Conservation (phyloP, 2,329 filamentous ascomycete species). For the Cryphonectria parasitica region DNA sequence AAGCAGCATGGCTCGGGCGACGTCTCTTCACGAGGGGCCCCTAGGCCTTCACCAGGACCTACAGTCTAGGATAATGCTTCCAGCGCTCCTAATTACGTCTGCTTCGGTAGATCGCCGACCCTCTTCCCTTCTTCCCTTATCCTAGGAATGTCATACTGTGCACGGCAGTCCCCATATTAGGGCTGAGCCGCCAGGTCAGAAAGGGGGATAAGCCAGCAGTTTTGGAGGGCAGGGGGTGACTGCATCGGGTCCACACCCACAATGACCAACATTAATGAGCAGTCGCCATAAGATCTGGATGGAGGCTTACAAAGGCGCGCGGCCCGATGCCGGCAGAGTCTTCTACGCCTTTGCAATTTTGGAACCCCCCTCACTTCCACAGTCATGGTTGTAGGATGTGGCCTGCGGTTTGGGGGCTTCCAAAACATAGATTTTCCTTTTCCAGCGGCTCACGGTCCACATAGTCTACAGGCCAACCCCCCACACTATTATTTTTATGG, state of each 20-base stretch:
- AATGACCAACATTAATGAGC: too few relatives aligned
- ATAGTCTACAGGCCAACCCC: too few relatives aligned
- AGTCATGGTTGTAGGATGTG: background rate
- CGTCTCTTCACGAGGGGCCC: too few relatives aligned
- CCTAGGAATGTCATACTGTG: too few relatives aligned
- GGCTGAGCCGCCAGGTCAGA: too few relatives aligned
- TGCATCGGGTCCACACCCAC: too few relatives aligned
- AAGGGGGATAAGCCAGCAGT: too few relatives aligned
- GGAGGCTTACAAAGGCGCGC: background rate
- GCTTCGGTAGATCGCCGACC: background rate
- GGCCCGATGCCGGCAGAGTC: background rate
- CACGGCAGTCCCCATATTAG: too few relatives aligned
- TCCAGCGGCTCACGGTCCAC: background rate
- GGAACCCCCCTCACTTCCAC: background rate
- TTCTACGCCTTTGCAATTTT: too few relatives aligned
- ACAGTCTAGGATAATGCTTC: background rate
- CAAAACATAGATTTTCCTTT: background rate
- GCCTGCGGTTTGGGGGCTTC: background rate
- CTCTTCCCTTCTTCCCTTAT: background rate
- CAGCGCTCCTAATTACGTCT: too few relatives aligned
- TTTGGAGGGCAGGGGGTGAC: too few relatives aligned
- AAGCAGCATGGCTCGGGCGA: background rate
- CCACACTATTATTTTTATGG: background rate
- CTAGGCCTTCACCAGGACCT: too few relatives aligned
- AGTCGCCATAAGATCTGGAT: background rate